Base-by-base conservation (phyloP, 2,329 filamentous ascomycete genomes). In the Mycogone perniciosa region DNA sequence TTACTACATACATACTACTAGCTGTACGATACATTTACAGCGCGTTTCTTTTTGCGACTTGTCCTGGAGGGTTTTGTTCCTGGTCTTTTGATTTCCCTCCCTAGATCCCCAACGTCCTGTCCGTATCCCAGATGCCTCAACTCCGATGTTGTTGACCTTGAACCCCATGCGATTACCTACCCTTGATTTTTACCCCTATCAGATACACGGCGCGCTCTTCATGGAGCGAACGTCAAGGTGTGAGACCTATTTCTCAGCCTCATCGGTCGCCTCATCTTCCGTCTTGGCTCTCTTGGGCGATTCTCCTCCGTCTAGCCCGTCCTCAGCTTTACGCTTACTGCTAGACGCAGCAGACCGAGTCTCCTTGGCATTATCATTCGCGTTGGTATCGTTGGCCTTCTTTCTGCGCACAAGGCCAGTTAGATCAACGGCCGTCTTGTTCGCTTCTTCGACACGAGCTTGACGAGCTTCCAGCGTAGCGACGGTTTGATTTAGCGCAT, bases 321-420 rank as follows among this genome's bases (percentile, higher is more conserved):
- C 67, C 20, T 63, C 64, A 3, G 67, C 66, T 53, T 70, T 71
- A 37, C 59, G 62, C 64, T 64, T 71, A 42, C 62, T 56, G 48
- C 81, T 79, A 62, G 62, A 54, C 6, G 56, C 58, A 26, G 65
- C 48, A 5, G 52, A 33, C 7, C 54, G 38, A 13, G 57, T 35
- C 11, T 5, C 11, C 27, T 31, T 29, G 5, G 31, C 42, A 5
- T 44, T 27, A 38, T 27, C 31, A 7, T 31, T 31, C 13, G 31
- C 40, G 33, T 51, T 57, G 7, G 62, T 60, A 43, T 63, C 66
- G 62, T 74, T 72, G 55, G 64, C 60, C 67, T 81, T 82, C 63
- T 85, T 90, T 62, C 85, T 91, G 60, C 85, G 82, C 40, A 92
- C 84, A 42, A 92, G 72, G n/a, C 83, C 79, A 0, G 79, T 81